A percentile compares a stretch with the other conserved stretches of the same genome.
phyloP scores from a whole-genome alignment of 2,329 filamentous ascomycete genomes.

The Pezicula rhizophila region DNA sequence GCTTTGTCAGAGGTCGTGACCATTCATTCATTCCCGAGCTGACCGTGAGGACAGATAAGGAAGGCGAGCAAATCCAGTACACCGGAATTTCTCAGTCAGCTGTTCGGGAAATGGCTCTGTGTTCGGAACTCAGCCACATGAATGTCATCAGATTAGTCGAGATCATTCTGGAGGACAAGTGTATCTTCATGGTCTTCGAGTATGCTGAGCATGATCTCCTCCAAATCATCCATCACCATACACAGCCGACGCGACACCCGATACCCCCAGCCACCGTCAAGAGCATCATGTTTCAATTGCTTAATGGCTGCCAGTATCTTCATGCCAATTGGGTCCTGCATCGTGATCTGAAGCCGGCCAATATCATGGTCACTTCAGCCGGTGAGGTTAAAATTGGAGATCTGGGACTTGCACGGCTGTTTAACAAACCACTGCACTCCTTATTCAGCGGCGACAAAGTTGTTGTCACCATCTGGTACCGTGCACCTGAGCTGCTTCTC shows the following conservation, averaged over 20 bases:
- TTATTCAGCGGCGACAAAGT: constrained; percentile 95
- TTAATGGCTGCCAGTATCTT: constrained; percentile 91
- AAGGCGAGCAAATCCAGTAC: constrained; percentile 90
- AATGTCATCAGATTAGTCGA: constrained; percentile 90
- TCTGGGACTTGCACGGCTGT: constrained; percentile 82
- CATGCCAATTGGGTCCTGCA: constrained; percentile 97
- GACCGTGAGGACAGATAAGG: constrained; percentile 59
- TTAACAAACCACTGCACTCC: constrained; percentile 87
- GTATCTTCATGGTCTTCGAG: constrained; percentile 99
- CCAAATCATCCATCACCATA: constrained; percentile 98
- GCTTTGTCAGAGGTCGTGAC: background rate
- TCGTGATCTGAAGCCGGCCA: constrained; percentile 93
- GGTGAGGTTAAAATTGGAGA: constrained; percentile 95
- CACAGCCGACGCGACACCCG: constrained; percentile 73
- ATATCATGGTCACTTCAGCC: constrained; percentile 92
- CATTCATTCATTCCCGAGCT: background rate
- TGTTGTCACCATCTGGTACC: constrained; percentile 98
- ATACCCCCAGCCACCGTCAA: constrained; percentile 87
- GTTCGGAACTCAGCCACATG: constrained; percentile 80
- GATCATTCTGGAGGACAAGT: constrained; percentile 97
- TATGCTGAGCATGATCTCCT: constrained; percentile 96
- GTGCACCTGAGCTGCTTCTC: constrained; percentile 86
- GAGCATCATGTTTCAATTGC: constrained; percentile 90
- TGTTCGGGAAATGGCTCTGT: constrained; percentile 94
- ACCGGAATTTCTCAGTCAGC: constrained; percentile 97